Percentiles rank a stretch among this genome's conserved stretches.
Evolutionary conservation across 192 early-diverging fungal species (phyloP).

Genomic region (Coemansia sp.): DNA sequence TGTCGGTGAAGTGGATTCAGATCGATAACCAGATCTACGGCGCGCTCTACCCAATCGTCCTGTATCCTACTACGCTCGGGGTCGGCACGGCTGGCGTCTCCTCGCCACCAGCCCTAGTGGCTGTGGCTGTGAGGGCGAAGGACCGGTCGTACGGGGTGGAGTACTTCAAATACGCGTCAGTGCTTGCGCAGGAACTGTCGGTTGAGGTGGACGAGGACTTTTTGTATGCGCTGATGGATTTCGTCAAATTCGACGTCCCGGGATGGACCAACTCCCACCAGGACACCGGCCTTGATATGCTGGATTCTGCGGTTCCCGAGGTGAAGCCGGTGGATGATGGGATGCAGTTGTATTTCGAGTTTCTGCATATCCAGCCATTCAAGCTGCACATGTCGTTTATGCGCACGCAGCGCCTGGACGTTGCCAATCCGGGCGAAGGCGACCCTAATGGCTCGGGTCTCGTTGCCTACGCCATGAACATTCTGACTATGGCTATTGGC

Average conservation of each 20-base stretch:
- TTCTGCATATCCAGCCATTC: conserved; percentile 88
- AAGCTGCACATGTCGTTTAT: conserved; percentile 97
- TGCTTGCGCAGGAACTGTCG: conserved; percentile 89
- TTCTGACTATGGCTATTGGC: conserved; percentile 96
- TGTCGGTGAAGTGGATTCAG: conserved; percentile 89
- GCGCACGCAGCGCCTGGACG: conserved; percentile 59
- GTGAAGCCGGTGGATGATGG: conserved; percentile 66
- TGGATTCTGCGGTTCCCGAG: conserved; percentile 64
- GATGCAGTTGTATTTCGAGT: conserved; percentile 88
- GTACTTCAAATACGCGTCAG: conserved; percentile 92
- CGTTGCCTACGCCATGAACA: conserved; percentile 66
- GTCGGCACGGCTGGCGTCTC: conserved; percentile 56
- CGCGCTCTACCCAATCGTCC: conserved; percentile 82
- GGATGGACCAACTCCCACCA: conserved; percentile 5
- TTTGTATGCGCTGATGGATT: conserved; percentile 80
- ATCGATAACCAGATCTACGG: conserved; percentile 96
- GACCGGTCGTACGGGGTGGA: conserved; percentile 93
- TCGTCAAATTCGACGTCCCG: conserved; percentile 74
- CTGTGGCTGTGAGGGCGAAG: conserved; percentile 81
- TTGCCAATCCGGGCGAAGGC: conserved; percentile 36
- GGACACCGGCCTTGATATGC: conserved; percentile 27
- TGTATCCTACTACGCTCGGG: conserved; percentile 87
- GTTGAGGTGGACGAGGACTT: conserved; percentile 95
- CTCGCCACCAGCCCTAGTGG: conserved; percentile 62
- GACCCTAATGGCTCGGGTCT: conserved; percentile 34